Conservation (phyloP, 2,329 filamentous ascomycete genomes). For the Cryphonectria parasitica region DNA sequence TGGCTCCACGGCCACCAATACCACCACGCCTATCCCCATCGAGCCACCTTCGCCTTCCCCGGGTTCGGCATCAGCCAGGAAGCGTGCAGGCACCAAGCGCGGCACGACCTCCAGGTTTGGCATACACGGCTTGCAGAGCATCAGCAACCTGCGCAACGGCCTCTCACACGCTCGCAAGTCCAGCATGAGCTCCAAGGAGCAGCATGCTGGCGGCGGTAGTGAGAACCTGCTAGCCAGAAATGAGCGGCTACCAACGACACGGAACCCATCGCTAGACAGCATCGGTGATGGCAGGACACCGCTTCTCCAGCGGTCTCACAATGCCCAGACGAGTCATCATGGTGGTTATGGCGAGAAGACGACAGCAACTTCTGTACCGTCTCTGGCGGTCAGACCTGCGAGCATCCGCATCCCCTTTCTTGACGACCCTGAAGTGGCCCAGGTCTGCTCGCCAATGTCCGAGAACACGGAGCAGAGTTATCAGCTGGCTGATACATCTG, state of each 20-base stretch:
- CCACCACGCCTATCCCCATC: not conserved
- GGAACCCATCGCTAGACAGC: not conserved
- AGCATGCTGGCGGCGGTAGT: not conserved
- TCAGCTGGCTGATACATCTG: not conserved
- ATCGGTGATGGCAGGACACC: not conserved
- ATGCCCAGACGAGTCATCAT: not conserved
- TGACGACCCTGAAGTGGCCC: not conserved
- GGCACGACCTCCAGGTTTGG: slow-evolving; percentile 4
- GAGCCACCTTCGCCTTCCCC: not conserved
- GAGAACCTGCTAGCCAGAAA: not conserved
- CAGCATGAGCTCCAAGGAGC: not conserved
- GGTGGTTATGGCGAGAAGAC: not conserved
- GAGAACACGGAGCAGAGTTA: not conserved
- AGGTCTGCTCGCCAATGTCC: not conserved
- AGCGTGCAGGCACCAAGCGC: not conserved
- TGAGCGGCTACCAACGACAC: not conserved
- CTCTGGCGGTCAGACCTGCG: not conserved
- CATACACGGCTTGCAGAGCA: slow-evolving; percentile 11
- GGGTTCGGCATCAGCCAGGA: not conserved
- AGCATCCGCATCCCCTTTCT: not conserved
- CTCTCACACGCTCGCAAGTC: not conserved
- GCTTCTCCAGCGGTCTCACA: not conserved
- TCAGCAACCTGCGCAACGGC: slow-evolving; percentile 14
- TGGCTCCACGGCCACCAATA: not conserved
- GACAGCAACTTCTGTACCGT: not conserved